Conservation (phyloP, 2,329 filamentous ascomycete species). For the Colletotrichum plurivorum region DNA sequence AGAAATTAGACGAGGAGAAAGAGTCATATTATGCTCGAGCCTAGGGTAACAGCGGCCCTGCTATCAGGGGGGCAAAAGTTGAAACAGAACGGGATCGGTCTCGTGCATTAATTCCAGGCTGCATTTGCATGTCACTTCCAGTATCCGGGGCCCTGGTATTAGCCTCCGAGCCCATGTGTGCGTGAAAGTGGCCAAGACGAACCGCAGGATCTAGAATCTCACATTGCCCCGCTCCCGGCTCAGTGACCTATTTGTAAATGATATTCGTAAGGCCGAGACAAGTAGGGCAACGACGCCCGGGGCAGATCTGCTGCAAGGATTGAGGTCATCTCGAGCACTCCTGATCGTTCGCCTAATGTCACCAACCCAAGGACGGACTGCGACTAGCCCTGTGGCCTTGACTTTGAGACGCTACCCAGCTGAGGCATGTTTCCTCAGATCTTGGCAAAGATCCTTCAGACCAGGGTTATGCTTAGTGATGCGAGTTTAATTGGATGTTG, state of each 20-base stretch:
- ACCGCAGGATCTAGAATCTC: constrained; percentile 1
- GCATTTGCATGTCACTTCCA: not conserved
- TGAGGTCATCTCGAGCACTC: no score
- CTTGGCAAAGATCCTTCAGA: constrained; percentile 31
- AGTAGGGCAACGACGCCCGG: not conserved
- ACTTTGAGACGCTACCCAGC: not conserved
- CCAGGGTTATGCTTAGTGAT: constrained; percentile 5
- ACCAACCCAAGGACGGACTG: no score
- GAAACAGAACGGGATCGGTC: not conserved
- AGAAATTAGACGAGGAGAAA: not conserved
- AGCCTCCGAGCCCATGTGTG: not conserved
- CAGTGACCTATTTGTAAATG: not conserved
- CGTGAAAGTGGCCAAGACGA: not conserved
- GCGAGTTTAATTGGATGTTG: not conserved
- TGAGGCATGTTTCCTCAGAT: not conserved
- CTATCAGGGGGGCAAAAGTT: not conserved
- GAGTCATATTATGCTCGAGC: not conserved
- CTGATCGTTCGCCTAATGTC: no score
- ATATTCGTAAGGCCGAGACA: not conserved
- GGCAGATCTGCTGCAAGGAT: not conserved
- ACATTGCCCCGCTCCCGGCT: not conserved
- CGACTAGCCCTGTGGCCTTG: not conserved
- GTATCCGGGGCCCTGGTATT: constrained; percentile 7
- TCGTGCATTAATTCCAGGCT: not conserved
- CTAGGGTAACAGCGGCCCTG: not conserved